These are phyloP conservation scores for Colletotrichum higginsianum DNA, from an alignment of 2,329 filamentous ascomycete genomes.

Conservation along the genomic window DNA sequence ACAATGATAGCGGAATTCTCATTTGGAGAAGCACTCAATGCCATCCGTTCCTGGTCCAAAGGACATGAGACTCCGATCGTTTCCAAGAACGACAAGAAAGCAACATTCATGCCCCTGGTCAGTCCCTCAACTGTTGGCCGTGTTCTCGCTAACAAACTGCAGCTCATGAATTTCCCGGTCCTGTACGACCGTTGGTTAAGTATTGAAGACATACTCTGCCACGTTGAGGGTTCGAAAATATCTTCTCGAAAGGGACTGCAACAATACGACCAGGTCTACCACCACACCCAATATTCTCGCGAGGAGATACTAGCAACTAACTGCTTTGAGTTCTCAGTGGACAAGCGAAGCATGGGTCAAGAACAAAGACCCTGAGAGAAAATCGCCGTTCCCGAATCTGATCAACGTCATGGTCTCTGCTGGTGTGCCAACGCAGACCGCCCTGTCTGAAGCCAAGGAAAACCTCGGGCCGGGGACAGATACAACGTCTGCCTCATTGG, in stretches of 20 bases:
- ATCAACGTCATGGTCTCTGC: conserved; percentile 44
- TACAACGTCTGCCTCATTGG: conserved; percentile 50
- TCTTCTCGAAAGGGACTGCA: conserved; percentile 12
- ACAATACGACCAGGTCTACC: conserved; percentile 14
- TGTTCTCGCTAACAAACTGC: background rate
- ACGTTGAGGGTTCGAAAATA: background rate
- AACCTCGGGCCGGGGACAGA: conserved; percentile 51
- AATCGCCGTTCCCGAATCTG: conserved; percentile 40
- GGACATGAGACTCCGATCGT: conserved; percentile 46
- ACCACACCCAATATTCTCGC: background rate
- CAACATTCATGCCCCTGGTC: conserved; percentile 49
- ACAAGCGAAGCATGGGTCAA: conserved; percentile 12
- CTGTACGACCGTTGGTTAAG: conserved; percentile 4
- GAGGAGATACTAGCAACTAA: background rate
- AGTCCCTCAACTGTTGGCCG: background rate
- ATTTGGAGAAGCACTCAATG: conserved; percentile 46
- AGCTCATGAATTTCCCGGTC: conserved; percentile 20
- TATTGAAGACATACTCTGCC: background rate
- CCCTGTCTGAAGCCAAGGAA: conserved; percentile 49
- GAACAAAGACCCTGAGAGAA: conserved; percentile 5
- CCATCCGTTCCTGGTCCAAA: conserved; percentile 45
- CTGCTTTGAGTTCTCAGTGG: background rate
- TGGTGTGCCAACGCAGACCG: conserved; percentile 45
- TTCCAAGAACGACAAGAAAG: conserved; percentile 49
- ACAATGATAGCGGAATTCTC: conserved; percentile 47